Evolutionary conservation across 2,329 filamentous ascomycete genomes (phyloP).

Genomic region (Ophiostoma himal-ulmi): DNA sequence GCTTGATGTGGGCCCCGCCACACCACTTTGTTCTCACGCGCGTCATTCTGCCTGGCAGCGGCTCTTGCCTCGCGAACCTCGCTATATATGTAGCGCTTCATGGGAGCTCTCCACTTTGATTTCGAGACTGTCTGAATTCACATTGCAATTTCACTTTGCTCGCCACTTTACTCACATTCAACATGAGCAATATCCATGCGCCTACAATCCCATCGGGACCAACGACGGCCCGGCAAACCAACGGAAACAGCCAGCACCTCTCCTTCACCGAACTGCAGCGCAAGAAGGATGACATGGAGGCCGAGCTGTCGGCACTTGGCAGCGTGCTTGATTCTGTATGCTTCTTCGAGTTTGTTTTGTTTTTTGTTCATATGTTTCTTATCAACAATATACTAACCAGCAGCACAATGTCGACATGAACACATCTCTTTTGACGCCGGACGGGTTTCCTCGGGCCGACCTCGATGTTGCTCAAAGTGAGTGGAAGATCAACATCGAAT

Average conservation of each 20-base stretch:
- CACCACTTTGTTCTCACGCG: slow-evolving; percentile 18
- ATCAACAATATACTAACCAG: neutral
- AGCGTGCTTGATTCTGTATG: slow-evolving; percentile 81
- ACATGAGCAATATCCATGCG: slow-evolving; percentile 49
- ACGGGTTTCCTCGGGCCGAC: slow-evolving; percentile 88
- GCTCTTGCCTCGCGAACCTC: neutral
- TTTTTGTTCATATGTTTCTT: slow-evolving; percentile 18
- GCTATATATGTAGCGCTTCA: neutral
- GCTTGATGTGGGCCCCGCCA: neutral
- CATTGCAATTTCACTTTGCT: neutral
- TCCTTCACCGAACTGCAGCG: slow-evolving; percentile 74
- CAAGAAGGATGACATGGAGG: slow-evolving; percentile 79
- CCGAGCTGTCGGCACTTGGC: slow-evolving; percentile 77
- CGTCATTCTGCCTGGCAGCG: slow-evolving; percentile 24
- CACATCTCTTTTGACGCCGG: slow-evolving; percentile 75
- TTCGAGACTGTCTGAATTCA: neutral
- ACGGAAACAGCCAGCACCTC: slow-evolving; percentile 58
- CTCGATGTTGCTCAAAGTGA: slow-evolving; percentile 89
- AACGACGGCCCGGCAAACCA: slow-evolving; percentile 54
- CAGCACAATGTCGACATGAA: slow-evolving; percentile 93
- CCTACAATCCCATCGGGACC: slow-evolving; percentile 67
- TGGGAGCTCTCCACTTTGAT: neutral
- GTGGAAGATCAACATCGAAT: neutral
- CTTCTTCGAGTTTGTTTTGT: neutral
- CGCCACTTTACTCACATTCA: neutral